Evolutionary conservation across 1,284 basidiomycete genomes (phyloP), one percentile per base, ranked within the genome.

Genomic region (Cutaneotrichosporon arboriforme): DNA sequence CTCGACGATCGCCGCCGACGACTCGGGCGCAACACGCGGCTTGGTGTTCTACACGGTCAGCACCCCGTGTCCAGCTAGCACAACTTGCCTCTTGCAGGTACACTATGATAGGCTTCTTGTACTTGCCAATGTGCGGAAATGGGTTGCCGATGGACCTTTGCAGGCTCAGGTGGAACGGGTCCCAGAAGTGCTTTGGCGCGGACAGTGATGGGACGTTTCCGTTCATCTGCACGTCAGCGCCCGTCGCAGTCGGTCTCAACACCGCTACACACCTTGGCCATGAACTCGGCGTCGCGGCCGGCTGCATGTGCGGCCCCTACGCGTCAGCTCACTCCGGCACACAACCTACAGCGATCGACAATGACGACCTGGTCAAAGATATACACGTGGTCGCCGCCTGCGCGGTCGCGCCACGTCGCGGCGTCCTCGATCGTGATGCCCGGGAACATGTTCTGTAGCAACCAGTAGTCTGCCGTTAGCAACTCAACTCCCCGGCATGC

Each of bases 311-410:
- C 67, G 4, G 68, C 57, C 59, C 60, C 68, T 73, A n/a, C 3
- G 14, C 26, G 49, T 46, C 41, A 49, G 49, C 22, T 15, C 36
- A 13, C 4, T 9, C n/a, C 23, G 7, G 12, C 14, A 7, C 4
- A 2, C 20, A 14, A 64, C 68, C 52, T 39, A 69, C 72, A 63
- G 31, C 73, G 63, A 54, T 75, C 73, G 8, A 75, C 63, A 33
- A 75, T 67, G 15, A 75, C 68, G 8, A 66, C 64, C 31, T 60
- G 60, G 39, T 75, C 73, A 14, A 73, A 60, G 4, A 73, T 45
- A n/a, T 67, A 53, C 0, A 62, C 51, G 17, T 69, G 40, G n/a
- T 66, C 69, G 9, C 57, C 56, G 1, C 46, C 47, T 5, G 60
- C 59, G 14, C 66, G 52, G 43, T 67, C 65, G 9, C 58, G 49